Evolutionary conservation across 805 yeast genomes (phyloP).

Genomic region (Saccharomycopsis malanga): DNA sequence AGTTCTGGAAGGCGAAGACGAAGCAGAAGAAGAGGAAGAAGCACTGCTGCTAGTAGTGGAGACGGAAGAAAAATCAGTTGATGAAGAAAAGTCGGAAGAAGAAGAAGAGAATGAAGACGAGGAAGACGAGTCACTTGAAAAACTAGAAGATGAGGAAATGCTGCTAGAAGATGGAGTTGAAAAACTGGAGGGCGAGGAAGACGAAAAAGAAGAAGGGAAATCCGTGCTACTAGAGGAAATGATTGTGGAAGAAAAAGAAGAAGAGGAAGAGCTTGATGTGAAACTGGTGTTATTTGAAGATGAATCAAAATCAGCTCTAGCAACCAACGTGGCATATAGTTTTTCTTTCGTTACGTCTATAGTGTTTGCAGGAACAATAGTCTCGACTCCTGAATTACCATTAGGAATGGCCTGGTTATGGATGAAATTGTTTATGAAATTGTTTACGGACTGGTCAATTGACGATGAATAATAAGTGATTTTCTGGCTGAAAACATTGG

Average conservation of each 20-base stretch:
- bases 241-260: neutral
- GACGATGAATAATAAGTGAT: neutral
- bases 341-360: slow-evolving; percentile 9
- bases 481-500: too few relatives aligned
- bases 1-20: slow-evolving; percentile 6
- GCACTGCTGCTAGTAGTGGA: slow-evolving; percentile 1
- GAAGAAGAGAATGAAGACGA: neutral
- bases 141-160: neutral
- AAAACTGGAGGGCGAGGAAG: neutral
- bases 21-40: neutral
- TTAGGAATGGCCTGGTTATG: neutral
- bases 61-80: slow-evolving; percentile 12
- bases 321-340: slow-evolving; percentile 12
- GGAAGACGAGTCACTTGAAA: neutral
- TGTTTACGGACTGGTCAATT: neutral
- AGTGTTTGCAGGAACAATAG: slow-evolving; percentile 8
- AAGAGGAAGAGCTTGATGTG: neutral
- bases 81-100: slow-evolving; percentile 9
- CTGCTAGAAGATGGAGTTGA: slow-evolving; percentile 10
- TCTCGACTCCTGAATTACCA: neutral
- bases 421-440: neutral
- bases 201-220: neutral
- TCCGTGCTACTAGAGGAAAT: neutral
- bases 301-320: slow-evolving; percentile 9
- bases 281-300: neutral